Base-by-base conservation (phyloP, 2,329 filamentous ascomycete species). In the Penicillium glabrum region DNA sequence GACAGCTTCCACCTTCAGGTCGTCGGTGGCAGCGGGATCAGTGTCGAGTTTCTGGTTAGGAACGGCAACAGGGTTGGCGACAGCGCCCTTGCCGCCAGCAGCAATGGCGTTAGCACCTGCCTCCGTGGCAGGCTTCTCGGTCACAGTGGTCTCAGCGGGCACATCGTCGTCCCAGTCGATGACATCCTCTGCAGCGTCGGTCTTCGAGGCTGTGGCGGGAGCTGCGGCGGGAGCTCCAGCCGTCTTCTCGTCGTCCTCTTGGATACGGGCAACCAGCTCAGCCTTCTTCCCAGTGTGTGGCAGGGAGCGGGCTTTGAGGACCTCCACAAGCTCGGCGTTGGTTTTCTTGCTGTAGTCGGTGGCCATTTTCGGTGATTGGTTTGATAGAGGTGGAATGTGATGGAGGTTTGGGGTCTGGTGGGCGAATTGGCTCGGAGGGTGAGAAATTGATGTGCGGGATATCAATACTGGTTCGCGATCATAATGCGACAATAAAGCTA, bases 321-420 rank as follows among this genome's bases (percentile, higher is more conserved):
- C 77, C 60, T 81, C 79, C 57, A 78, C 69, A 43, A 81, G 69
- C 59, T 81, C 78, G 19, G 76, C 77, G 53, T 80, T 79, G 51
- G 79, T 81, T 68, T 80, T 80, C 62, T 80, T 80, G 59, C 72
- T 69, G 72, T 81, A 81, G 58, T 80, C 78, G 57, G 73, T 69
- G 41, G 74, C 63, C 75, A 77, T 77, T 44, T 60, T 63, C 64
- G 43, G 24, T 16, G 44, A 41, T 46, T 39, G 23, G 23, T 39
- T 53, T 24, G 23, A 27, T 23, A 39, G 21, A 53, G n/a, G 19
- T 45, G 45, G 47, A 41, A 45, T 41, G 49, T 29, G 33, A 33
- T 23, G 7, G 49, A 14, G 51, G 37, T 53, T 43, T 43, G 45
- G 27, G 46, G 43, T 41, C 24, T 52, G 35, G 21, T 19, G 44